A percentile compares a stretch with the other conserved stretches of the same genome.
Conservation (phyloP, 352 stramenopile species). For the Globisporangium paroecandrum region DNA sequence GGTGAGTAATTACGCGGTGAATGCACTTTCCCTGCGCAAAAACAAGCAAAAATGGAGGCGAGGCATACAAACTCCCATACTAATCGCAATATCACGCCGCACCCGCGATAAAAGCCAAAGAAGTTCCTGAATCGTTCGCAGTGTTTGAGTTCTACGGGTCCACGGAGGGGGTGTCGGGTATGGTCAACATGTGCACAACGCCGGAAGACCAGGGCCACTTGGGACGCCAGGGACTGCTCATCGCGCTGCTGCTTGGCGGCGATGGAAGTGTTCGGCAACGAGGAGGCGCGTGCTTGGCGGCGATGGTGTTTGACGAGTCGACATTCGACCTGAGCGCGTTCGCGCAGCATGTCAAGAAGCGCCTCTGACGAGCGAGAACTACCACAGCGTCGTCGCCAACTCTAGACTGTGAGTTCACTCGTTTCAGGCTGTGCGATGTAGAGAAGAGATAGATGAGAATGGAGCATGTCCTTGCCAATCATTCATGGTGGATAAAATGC, state of each 20-base stretch:
- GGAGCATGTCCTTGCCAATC: too few species aligned
- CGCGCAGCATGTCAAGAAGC: conserved; percentile 39
- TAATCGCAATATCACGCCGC: too few species aligned
- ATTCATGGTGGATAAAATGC: too few species aligned
- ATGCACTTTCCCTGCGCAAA: neutral
- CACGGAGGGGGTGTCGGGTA: conserved; percentile 81
- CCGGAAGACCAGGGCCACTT: conserved; percentile 58
- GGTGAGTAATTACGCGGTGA: neutral
- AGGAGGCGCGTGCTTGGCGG: conserved; percentile 82
- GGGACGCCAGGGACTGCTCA: conserved; percentile 56
- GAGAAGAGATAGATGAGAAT: too few species aligned
- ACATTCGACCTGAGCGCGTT: conserved; percentile 56
- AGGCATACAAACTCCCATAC: too few species aligned
- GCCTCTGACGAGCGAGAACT: conserved; percentile 52
- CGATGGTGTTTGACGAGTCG: conserved; percentile 72
- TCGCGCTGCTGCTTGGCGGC: conserved; percentile 52
- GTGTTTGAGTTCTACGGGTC: conserved; percentile 92
- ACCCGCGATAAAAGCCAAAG: too few species aligned
- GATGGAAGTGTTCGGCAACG: conserved; percentile 67
- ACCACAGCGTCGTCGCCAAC: conserved; percentile 43
- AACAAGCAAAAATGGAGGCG: too few species aligned
- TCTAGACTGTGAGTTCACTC: conserved; percentile 38
- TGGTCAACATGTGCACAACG: conserved; percentile 78
- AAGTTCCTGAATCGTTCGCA: too few species aligned
- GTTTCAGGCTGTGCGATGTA: neutral